Evolutionary conservation across 2,329 filamentous ascomycete species (phyloP).

Genomic region (Diaporthe longicolla): DNA sequence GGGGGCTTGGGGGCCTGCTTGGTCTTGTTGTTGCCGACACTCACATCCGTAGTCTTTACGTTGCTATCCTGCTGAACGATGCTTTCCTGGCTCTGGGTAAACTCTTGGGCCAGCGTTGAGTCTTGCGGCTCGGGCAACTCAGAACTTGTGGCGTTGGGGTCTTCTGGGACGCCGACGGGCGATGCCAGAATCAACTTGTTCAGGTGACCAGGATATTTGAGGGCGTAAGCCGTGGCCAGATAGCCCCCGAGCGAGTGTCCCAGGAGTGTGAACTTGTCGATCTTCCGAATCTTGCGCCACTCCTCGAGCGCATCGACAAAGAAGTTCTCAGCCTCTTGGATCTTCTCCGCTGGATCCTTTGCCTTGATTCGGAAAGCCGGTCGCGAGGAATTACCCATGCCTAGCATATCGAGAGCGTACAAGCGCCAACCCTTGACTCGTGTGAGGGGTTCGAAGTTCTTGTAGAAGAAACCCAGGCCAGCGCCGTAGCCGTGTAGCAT

Average conservation of each 20-base stretch:
- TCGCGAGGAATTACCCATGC: constrained; percentile 91
- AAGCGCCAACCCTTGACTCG: constrained; percentile 86
- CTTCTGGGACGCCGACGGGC: constrained; percentile 93
- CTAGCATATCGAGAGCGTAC: constrained; percentile 94
- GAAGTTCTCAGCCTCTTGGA: constrained; percentile 92
- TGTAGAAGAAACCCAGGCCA: constrained; percentile 97
- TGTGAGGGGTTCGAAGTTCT: constrained; percentile 92
- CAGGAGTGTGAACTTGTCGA: constrained; percentile 93
- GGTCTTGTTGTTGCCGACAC: constrained; percentile 53
- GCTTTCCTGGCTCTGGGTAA: constrained; percentile 79
- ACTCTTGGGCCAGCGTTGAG: constrained; percentile 82
- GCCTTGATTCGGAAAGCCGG: constrained; percentile 88
- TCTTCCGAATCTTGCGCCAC: constrained; percentile 89
- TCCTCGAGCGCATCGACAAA: constrained; percentile 97
- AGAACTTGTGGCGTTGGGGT: constrained; percentile 88
- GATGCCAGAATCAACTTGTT: constrained; percentile 98
- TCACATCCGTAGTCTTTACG: constrained; percentile 54
- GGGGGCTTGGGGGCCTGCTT: constrained; percentile 54
- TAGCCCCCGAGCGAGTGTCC: constrained; percentile 94
- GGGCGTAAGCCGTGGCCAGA: constrained; percentile 91
- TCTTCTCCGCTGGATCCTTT: constrained; percentile 86
- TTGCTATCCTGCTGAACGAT: constrained; percentile 57
- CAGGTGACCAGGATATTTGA: constrained; percentile 94
- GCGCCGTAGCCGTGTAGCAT: constrained; percentile 98
- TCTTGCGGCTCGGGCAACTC: constrained; percentile 83